A percentile compares a stretch with the other conserved stretches of the same genome.
These are phyloP conservation scores for Clitocybe nebularis DNA, from an alignment of 1,284 basidiomycete species.

Conservation along the genomic window DNA sequence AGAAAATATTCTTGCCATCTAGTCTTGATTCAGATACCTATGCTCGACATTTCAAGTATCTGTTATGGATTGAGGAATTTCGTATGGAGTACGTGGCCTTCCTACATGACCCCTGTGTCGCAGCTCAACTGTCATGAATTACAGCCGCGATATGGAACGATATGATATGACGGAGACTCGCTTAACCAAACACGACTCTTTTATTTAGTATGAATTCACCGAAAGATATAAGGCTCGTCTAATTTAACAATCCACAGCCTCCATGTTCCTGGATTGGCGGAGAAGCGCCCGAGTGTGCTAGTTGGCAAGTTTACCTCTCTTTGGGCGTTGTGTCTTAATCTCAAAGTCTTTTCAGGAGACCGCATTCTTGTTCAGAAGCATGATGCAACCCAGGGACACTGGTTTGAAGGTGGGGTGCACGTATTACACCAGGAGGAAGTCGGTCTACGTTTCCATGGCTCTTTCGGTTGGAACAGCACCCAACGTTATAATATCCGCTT, in stretches of 20 bases:
- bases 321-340: background rate
- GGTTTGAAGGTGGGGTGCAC: slow-evolving; percentile 60
- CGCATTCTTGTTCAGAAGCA: slow-evolving; percentile 45
- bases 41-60: slow-evolving; percentile 41
- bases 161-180: slow-evolving; percentile 49
- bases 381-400: slow-evolving; percentile 32
- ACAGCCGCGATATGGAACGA: slow-evolving; percentile 49
- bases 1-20: slow-evolving; percentile 34
- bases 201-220: slow-evolving; percentile 45
- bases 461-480: slow-evolving; percentile 33
- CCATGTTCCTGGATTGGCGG: slow-evolving; percentile 56
- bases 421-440: slow-evolving; percentile 47
- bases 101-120: no score
- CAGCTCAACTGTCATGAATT: no score
- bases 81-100: slow-evolving; percentile 47
- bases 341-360: slow-evolving; percentile 37
- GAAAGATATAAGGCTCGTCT: no score
- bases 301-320: slow-evolving; percentile 37
- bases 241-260: slow-evolving; percentile 42
- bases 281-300: slow-evolving; percentile 61
- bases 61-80: slow-evolving; percentile 58
- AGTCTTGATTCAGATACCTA: slow-evolving; percentile 38
- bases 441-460: slow-evolving; percentile 45
- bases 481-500: slow-evolving; percentile 47
- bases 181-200: slow-evolving; percentile 28